Evolutionary conservation across 768 basidiomycete genomes (phyloP).

Genomic region (Rhizopogon sp.): DNA sequence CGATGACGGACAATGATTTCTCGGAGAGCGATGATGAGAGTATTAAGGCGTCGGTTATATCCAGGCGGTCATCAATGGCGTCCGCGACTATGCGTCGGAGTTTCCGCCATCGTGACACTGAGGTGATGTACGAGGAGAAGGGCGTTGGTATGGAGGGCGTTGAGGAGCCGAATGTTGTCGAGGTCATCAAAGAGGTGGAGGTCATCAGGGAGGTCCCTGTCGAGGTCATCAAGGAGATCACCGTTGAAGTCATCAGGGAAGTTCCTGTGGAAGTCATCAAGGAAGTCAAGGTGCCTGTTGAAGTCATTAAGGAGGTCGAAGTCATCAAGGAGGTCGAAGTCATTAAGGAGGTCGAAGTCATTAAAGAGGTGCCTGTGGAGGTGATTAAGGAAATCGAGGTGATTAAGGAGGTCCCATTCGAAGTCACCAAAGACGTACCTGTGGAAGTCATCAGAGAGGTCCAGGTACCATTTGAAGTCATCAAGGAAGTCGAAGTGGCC

Average conservation of each 20-base stretch:
- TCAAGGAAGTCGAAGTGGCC: conserved; percentile 24
- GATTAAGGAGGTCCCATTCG: conserved; percentile 20
- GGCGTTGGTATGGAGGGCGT: conserved; percentile 29
- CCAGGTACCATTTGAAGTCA: conserved; percentile 30
- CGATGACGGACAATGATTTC: conserved; percentile 63
- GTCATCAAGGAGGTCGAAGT: conserved; percentile 23
- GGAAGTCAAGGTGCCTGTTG: conserved; percentile 13
- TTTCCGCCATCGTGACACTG: conserved; percentile 11
- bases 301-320: conserved; percentile 30
- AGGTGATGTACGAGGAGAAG: conserved; percentile 49
- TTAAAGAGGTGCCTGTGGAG: conserved; percentile 15
- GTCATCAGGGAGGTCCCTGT: conserved; percentile 22
- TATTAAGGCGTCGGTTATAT: conserved; percentile 59
- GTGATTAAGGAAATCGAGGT: conserved; percentile 18
- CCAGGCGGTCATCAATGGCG: conserved; percentile 23
- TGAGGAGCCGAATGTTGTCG: conserved; percentile 27
- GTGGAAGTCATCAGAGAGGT: conserved; percentile 20
- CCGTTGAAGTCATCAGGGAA: conserved; percentile 14
- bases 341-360: conserved; percentile 12
- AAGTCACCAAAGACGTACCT: conserved; percentile 7
- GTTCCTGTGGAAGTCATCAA: conserved; percentile 12
- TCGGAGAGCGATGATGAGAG: conserved; percentile 64
- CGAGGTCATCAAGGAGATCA: conserved; percentile 21
- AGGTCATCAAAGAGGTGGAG: conserved; percentile 16
- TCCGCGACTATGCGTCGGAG: conserved; percentile 15